These are phyloP conservation scores for Punica granatum DNA, from an alignment of 345 rosid species.

Conservation along the genomic window DNA sequence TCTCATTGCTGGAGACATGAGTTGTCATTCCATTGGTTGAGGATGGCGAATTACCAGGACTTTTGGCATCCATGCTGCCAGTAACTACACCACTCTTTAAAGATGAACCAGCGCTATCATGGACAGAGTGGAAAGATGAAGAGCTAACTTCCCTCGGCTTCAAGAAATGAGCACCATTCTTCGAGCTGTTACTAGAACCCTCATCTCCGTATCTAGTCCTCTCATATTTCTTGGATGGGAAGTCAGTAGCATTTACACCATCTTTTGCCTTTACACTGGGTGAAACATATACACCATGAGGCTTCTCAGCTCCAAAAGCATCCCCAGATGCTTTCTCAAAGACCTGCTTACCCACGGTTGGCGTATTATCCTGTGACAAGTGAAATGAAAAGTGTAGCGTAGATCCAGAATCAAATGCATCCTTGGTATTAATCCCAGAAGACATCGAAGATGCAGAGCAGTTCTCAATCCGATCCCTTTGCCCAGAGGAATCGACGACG, in stretches of 20 bases:
- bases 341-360: constrained; percentile 10
- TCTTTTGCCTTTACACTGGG: constrained; percentile 4
- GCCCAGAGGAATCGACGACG: constrained; percentile 28
- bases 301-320: constrained; percentile 7
- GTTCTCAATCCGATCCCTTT: constrained; percentile 17
- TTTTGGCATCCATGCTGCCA: neutral
- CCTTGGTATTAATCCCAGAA: constrained; percentile 17
- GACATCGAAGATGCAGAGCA: constrained; percentile 20
- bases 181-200: neutral
- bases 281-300: constrained; percentile 1
- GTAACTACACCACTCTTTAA: neutral
- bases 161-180: neutral
- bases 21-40: neutral
- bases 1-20: neutral
- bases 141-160: constrained; percentile 5
- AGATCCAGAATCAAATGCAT: constrained; percentile 25
- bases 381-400: constrained; percentile 37
- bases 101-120: constrained; percentile 1
- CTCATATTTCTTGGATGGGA: neutral
- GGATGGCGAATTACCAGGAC: constrained; percentile 1
- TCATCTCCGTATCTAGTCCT: neutral
- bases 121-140: constrained; percentile 1
- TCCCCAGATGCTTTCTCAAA: neutral
- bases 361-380: constrained; percentile 18
- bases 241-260: neutral